These are phyloP conservation scores for Geranomyces michiganensis DNA, from an alignment of 192 early-diverging fungal genomes.

Conservation along the genomic window DNA sequence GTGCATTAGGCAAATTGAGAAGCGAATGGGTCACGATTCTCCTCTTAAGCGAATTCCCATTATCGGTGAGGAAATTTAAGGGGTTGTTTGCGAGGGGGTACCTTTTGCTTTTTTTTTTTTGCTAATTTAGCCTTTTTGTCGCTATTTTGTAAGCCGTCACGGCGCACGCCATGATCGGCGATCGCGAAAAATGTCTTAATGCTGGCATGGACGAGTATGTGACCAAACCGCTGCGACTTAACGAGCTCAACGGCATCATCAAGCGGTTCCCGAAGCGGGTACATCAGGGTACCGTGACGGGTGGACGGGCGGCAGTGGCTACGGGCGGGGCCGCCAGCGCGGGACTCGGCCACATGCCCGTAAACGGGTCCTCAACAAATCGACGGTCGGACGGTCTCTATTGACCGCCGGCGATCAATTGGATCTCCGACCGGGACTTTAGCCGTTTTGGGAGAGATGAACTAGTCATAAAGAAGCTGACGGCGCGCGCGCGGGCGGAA, in stretches of 20 bases:
- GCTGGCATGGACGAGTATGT: conserved; percentile 83
- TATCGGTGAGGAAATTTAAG: conserved; percentile 27
- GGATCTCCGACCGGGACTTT: too few relatives aligned
- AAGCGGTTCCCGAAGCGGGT: conserved; percentile 62
- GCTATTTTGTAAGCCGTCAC: conserved; percentile 61
- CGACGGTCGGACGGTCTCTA: too few relatives aligned
- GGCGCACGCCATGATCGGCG: conserved; percentile 89
- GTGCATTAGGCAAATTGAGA: conserved; percentile 72
- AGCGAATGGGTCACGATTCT: conserved; percentile 45
- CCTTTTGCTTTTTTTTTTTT: too few relatives aligned
- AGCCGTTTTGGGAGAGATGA: too few relatives aligned
- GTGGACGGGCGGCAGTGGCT: conserved; percentile 35
- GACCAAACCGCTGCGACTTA: conserved; percentile 65
- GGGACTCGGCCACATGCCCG: conserved; percentile 16
- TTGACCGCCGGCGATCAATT: too few relatives aligned
- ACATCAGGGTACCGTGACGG: conserved; percentile 31
- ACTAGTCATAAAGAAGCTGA: too few relatives aligned
- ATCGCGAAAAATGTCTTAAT: conserved; percentile 81
- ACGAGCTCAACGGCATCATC: conserved; percentile 68
- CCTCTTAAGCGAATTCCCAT: conserved; percentile 72
- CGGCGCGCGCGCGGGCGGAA: too few relatives aligned
- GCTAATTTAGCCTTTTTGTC: not conserved
- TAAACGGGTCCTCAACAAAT: too few relatives aligned
- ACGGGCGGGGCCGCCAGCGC: conserved; percentile 38
- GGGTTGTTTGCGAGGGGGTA: too few relatives aligned